Evolutionary conservation across 1,139 yeast species (phyloP), one percentile per base, ranked within the genome.

Genomic region (Pichia sp.): DNA sequence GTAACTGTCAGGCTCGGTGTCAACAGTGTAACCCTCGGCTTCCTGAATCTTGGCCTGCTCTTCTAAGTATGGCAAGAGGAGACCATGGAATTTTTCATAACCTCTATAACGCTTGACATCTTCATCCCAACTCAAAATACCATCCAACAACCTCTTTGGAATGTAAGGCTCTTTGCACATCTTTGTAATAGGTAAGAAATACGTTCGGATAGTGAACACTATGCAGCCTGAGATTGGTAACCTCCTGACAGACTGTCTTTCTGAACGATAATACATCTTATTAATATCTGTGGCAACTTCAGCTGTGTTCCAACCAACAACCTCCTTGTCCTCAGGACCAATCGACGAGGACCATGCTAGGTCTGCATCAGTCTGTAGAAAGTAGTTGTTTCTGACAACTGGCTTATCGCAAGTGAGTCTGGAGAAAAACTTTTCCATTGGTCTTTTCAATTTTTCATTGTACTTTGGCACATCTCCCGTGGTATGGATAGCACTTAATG

Each of bases 381-480:
- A 84, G 66, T 83, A 84, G 66, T 84, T 84, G 67, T 84, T 84
- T 52, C 89, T 72, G 8, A 79, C 85, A 11, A 84, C 85, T 0
- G 87, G 85, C 47, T 70, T 69, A 54, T 75, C 87, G 52, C 79
- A 76, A 2, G 80, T 72, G 58, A 80, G 71, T 60, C 86, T 71
- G 41, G 75, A 68, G 65, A 84, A 83, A 67, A 83, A 83, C 63
- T 81, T 80, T 61, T 82, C 84, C 89, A 84, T 84, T 8, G 86
- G 84, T 42, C 72, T 69, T 64, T 80, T 78, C 61, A 84, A 74
- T 62, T 82, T 79, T 46, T 77, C 79, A 54, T 78, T 73, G 63
- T 78, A 84, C 64, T 82, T 79, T 11, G 89, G 89, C 40, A 84
- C 89, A 61, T 81, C 85, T 26, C 87, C 88, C 42, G 79, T 71